Evolutionary conservation across 2,329 filamentous ascomycete species (phyloP), one percentile per base, ranked within the genome.

Genomic region (Colletotrichum aenigma): DNA sequence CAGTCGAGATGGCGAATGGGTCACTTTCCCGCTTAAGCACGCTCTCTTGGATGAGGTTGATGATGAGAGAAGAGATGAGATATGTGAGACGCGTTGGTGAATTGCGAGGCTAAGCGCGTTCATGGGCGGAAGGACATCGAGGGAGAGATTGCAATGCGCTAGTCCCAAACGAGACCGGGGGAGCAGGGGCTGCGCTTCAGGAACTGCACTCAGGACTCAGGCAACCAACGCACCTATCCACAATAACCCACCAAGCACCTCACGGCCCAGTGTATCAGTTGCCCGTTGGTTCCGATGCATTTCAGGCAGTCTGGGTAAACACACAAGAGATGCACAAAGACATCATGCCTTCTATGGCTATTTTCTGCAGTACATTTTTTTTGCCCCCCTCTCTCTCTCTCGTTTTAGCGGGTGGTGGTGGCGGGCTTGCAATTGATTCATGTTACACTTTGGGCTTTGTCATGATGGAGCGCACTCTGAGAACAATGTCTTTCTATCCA

Each of bases 71-170:
- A 68, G 65, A 74, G 74, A 60, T 74, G 70, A 73, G 74, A 76
- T 76, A 66, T 66, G 74, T 75, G 74, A 76, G 74, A 76, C 74
- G 74, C 74, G 74, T 76, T 76, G 71, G 66, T 65, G 74, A 71
- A 74, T 61, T 75, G 66, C 38, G 74, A 76, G 66, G 66, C 66
- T 75, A 76, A 75, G 74, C 74, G 74, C 74, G 74, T 76, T 66
- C 74, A 70, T 74, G 71, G 52, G 62, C 70, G 71, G 62, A 66
- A 68, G 66, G 61, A 71, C 65, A 32, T 76, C 30, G 64, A 76
- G 74, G 74, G 74, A 76, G 74, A 76, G 74, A 76, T 70, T 74
- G 74, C 70, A 62, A 61, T 12, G 60, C 70, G 66, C 74, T 76
- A 76, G 52, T 21, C 74, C 74, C 24, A 61, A 71, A 66, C 15